Base-by-base conservation (phyloP, 106 monocot species). In the Allium cepa region DNA sequence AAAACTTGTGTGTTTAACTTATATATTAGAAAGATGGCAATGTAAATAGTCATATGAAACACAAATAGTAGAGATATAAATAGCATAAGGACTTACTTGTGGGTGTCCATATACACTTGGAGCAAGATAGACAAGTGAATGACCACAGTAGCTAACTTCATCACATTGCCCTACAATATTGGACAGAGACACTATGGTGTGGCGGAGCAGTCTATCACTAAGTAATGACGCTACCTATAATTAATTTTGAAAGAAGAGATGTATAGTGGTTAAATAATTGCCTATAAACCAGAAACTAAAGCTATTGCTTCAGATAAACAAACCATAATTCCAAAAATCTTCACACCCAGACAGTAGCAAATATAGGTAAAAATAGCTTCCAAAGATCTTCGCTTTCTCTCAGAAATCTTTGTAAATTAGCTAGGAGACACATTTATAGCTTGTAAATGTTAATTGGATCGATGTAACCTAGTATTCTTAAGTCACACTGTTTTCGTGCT, bases 171-270 rank as follows among this genome's bases (percentile, higher is more conserved):
- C 94, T 6, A 87, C 49, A 7, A 94, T 50, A 60, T 90, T 94
- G 14, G 94, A 94, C 75, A 94, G 84, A 0, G 87, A 90, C 7
- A 94, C n/a, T n/a, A n/a, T n/a, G n/a, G n/a, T n/a, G n/a, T n/a
- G 51, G 22, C 71, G 69, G 26, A 90, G 49, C 16, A 82, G 15
- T 71, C 81, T 78, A 53, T 72, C 51, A 27, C 78, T 71, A n/a
- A 84, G 48, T 2, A 53, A 57, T 15, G 73, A 63, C 22, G 94
- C 82, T 18, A 62, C 75, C 93, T 94, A 81, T 26, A 2, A 51
- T 27, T 15, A 5, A 12, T 7, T 60, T 18, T 11, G 26, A 26
- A 60, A 60, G 2, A 60, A 26, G 60, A 8, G 7, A 28, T 7
- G 27, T 4, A 2, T 15, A 55, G 53, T 55, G 3, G 11, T 55